These are phyloP conservation scores for Mortierella sp. DNA, from an alignment of 371 early-diverging fungal genomes.

Conservation along the genomic window DNA sequence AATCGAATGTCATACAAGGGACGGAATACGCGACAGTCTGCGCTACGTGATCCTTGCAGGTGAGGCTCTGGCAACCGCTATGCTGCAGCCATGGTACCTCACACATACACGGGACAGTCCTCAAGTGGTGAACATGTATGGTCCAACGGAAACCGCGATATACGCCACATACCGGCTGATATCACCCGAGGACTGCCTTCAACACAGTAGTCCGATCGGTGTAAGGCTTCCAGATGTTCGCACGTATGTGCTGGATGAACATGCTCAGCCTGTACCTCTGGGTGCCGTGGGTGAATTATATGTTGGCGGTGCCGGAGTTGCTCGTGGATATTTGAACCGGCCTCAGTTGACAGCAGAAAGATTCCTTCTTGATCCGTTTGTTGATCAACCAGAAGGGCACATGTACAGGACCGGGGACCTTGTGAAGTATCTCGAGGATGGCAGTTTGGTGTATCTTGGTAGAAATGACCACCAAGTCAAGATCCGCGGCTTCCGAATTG, in stretches of 20 bases:
- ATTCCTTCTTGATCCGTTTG: conserved; percentile 2
- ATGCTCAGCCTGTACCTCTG: neutral
- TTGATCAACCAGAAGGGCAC: neutral
- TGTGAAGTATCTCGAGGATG: conserved; percentile 26
- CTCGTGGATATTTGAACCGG: conserved; percentile 33
- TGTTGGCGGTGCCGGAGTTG: conserved; percentile 35
- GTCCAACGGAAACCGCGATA: conserved; percentile 3
- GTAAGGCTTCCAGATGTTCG: neutral
- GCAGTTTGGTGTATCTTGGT: conserved; percentile 24
- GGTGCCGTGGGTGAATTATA: conserved; percentile 8
- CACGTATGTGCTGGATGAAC: conserved; percentile 4
- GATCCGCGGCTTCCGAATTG: conserved; percentile 34
- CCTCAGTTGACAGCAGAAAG: conserved; percentile 24
- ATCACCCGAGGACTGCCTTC: neutral
- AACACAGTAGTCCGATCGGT: neutral
- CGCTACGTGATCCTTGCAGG: neutral
- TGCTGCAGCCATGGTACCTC: neutral
- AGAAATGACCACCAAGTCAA: conserved; percentile 35
- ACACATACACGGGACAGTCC: neutral
- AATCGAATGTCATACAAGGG: too few species aligned
- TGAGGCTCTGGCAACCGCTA: too few species aligned
- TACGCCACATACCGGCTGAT: neutral
- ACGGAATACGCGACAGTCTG: too few species aligned
- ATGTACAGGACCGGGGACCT: conserved; percentile 58
- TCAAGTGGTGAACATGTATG: conserved; percentile 3